Percentiles rank a stretch among this genome's conserved stretches.
Conservation (phyloP, 306 rosid species). For the Corylus heterophylla region DNA sequence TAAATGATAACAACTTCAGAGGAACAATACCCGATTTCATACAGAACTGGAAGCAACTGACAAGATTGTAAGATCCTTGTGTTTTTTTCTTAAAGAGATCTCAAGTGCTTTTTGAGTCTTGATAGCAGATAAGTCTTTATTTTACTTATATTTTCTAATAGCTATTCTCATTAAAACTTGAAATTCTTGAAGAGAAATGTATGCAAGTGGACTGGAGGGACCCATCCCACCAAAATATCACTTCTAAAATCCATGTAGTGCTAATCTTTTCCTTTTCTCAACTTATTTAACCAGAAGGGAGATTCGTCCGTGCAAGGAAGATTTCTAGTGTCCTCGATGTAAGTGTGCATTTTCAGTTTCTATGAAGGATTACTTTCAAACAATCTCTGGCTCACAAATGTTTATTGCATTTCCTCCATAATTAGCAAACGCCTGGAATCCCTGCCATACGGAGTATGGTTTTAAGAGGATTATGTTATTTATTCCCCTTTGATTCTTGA, state of each 20-base stretch:
- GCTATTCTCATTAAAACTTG: too few relatives aligned
- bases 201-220: too few relatives aligned
- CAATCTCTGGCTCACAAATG: not conserved
- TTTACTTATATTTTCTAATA: too few relatives aligned
- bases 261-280: not conserved
- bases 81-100: conserved; percentile 13
- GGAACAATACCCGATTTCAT: conserved; percentile 75
- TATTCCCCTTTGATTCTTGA: not conserved
- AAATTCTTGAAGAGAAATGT: too few relatives aligned
- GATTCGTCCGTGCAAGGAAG: not conserved
- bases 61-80: conserved; percentile 64
- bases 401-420: not conserved
- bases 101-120: too few relatives aligned
- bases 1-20: conserved; percentile 66
- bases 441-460: not conserved
- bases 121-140: too few relatives aligned
- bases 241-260: not conserved
- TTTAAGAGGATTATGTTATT: not conserved
- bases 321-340: not conserved
- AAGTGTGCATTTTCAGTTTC: not conserved
- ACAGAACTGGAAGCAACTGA: conserved; percentile 64
- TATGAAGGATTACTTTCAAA: not conserved
- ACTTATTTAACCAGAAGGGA: not conserved
- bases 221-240: too few relatives aligned
- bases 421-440: not conserved